Evolutionary conservation across 441 rosid species (phyloP), one percentile per base, ranked within the genome.

Genomic region (Capsella rubella): DNA sequence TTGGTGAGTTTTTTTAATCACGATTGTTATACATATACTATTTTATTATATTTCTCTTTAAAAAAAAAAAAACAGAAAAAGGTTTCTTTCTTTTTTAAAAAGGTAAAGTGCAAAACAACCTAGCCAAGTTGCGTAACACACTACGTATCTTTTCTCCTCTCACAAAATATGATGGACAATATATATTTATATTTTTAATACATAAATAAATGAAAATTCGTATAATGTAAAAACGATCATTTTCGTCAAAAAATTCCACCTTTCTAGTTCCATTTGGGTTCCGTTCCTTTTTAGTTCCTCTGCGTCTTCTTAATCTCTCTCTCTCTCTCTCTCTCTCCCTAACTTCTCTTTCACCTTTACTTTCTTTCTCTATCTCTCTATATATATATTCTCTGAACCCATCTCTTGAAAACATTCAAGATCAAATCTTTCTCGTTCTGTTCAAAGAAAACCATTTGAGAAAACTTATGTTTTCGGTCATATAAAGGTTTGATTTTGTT

Each of bases 111-210:
- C 70, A 40, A 81, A 86, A 79, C 79, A 74, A 80, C 84, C 81
- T 47, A 73, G 72, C 80, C 75, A 69, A 83, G 85, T 81, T 84
- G 86, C 87, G 84, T 86, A 78, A 77, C 75, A 68, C 64, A 25
- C 80, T 87, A 87, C 91, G 91, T 86, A 84, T 83, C 91, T 85
- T 51, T 49, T 70, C 69, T 71, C 80, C 60, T 43, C 71, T 49
- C 35, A 60, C 77, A 71, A 76, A 76, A 55, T 27, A 8, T 21
- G 11, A 59, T 21, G 25, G 25, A 63, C 49, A 69, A 42, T 60
- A 21, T 25, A 18, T 5, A 21, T 32, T 0, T 7, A 11, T 52
- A 0, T 25, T 16, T 67, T n/a, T 6, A 15, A 64, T 3, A 59
- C 5, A 60, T 4, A 34, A 8, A 40, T 2, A 21, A 21, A 21